phyloP scores from a whole-genome alignment of 1,139 yeast genomes.

The Sugiyamaella castrensis region DNA sequence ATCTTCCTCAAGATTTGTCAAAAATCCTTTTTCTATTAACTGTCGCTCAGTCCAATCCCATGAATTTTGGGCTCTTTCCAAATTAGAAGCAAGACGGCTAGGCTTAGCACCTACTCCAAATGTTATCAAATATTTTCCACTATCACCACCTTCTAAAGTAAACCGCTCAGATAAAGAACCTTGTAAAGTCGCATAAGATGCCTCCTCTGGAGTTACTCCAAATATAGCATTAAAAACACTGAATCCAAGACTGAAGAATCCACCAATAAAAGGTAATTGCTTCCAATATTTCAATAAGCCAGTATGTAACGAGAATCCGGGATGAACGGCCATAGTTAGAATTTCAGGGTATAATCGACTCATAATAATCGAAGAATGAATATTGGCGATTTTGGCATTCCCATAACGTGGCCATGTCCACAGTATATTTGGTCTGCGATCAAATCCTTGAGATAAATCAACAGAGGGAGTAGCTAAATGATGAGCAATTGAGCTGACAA shows the following conservation, averaged over 20 bases:
- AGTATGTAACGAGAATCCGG: conserved; percentile 82
- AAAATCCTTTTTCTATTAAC: conserved; percentile 48
- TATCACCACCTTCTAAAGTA: conserved; percentile 47
- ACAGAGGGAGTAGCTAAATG: conserved; percentile 52
- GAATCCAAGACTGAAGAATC: conserved; percentile 64
- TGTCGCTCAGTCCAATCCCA: conserved; percentile 83
- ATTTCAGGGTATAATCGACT: conserved; percentile 66
- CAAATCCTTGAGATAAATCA: conserved; percentile 50
- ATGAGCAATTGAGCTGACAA: conserved; percentile 71
- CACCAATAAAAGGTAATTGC: conserved; percentile 70
- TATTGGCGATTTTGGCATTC: conserved; percentile 74
- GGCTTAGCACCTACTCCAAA: conserved; percentile 57
- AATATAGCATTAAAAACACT: conserved; percentile 63
- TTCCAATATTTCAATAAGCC: conserved; percentile 74
- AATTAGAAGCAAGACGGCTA: conserved; percentile 55
- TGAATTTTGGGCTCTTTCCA: conserved; percentile 63
- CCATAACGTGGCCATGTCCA: conserved; percentile 82
- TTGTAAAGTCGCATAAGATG: conserved; percentile 61
- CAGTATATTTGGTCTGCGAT: conserved; percentile 59
- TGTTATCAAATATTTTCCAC: conserved; percentile 65
- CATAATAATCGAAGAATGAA: conserved; percentile 66
- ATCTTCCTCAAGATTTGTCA: not conserved
- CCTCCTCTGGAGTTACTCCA: conserved; percentile 72
- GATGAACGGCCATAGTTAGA: conserved; percentile 68
- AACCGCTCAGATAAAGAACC: conserved; percentile 59